Evolutionary conservation across 208 protist genomes (phyloP), one percentile per base, ranked within the genome.

Genomic region (Acanthamoeba triangularis): DNA sequence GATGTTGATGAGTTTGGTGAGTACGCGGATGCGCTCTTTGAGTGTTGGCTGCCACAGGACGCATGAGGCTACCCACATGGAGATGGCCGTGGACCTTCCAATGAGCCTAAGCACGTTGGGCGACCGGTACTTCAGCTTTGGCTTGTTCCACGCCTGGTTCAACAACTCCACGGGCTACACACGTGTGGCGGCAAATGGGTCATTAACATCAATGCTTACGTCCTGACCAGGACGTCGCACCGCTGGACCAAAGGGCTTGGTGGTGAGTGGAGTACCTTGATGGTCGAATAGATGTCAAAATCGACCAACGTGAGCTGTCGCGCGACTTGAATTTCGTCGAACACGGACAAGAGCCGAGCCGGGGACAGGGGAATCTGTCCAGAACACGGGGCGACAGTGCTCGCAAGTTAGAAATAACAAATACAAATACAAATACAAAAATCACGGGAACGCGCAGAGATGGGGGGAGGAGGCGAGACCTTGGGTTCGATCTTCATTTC

Each of bases 91-190:
- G 90, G 97, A 98, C 59, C 96, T 80, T 13, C 96, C 54, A 28
- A 98, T 98, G 90, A 98, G 97, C 14, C 52, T 74, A 2, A 98
- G 37, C 11, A 98, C 96, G 52, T 98, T 98, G 37, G 95, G 95
- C 41, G 97, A 96, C 47, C 90, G 44, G 37, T 97, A 59, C 63
- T 96, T 94, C 18, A 96, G 41, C 61, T 98, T 97, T 33, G 96
- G 80, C 72, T 98, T 98, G 47, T 96, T 98, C 97, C 97, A 98
- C 10, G 96, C 90, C 74, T 97, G 96, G 30, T 98, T 98, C 1
- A 98, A 28, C 2, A 98, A 65, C 93, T 98, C 97, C 25, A 74
- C 56, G 56, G 97, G 97, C 95, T 98, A 33, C 11, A 97, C 95
- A 3, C 16, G n/a, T 8, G 30, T 16, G 94, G 95, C 20, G 96